Evolutionary conservation across 352 stramenopile genomes (phyloP), one percentile per base, ranked within the genome.

Genomic region (Plasmopara muralis): DNA sequence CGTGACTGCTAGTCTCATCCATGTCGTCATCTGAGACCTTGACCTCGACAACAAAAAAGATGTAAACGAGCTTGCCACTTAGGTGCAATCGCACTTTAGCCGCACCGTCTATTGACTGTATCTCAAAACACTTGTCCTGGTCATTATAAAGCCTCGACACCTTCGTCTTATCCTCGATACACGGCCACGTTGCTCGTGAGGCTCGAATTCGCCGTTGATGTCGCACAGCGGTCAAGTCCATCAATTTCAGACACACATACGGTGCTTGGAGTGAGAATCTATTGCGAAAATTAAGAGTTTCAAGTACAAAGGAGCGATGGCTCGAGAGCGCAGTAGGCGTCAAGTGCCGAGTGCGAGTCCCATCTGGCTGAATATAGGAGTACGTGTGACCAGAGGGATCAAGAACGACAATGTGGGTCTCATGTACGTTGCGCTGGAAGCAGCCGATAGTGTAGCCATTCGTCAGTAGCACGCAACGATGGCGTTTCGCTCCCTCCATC

Each of bases 81-180:
- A 46, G 15, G 45, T 74, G 62, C 37, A 85, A 38, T 15, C 46
- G 49, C 31, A 81, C 65, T 43, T 69, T 67, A 16, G 77, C 75
- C 7, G 67, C 64, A 16, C 80, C 75, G n/a, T 88, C 80, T 14
- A 86, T 69, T 10, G 80, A 90, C 40, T 74, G 64, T 47, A 90
- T 66, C 52, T 86, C 66, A 25, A 85, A 86, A 10, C 65, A 45
- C 30, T 64, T 59, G 6, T 58, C 51, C 14, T 54, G 14, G 12
- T 52, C 29, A 40, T 86, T 72, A 35, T 71, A 57, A 37, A 74
- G 44, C 43, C 50, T 64, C 7, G 52, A 47, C 28, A 62, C 49
- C 37, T 55, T 53, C 33, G 79, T 51, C 16, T 60, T 63, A 10
- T 31, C 37, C 34, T 54, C 49, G 14, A 18, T 20, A 42, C 18